Evolutionary conservation across 2,329 filamentous ascomycete genomes (phyloP).

Genomic region (Chlorencoelia australis): DNA sequence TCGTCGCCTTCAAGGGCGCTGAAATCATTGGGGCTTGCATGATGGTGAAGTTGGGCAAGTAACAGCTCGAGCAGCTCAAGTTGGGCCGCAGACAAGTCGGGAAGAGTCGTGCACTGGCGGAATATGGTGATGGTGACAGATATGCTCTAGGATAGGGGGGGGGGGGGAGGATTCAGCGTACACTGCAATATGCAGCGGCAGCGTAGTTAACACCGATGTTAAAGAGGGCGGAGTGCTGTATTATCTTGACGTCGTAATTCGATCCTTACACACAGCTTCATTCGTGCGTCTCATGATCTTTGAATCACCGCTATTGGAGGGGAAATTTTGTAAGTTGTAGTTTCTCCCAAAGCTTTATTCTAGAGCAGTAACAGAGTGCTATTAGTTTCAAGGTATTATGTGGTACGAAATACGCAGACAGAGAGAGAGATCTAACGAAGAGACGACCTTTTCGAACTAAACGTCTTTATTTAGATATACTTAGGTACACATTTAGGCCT

Average conservation of each 20-base stretch:
- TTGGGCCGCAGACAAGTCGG: background rate
- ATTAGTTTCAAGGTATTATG: no score
- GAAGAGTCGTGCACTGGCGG: slow-evolving; percentile 1
- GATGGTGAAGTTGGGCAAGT: slow-evolving; percentile 7
- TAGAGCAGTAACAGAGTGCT: no score
- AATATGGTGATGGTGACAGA: background rate
- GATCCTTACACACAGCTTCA: slow-evolving; percentile 7
- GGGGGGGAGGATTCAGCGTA: slow-evolving; percentile 8
- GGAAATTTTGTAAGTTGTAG: no score
- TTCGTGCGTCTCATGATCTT: slow-evolving; percentile 3
- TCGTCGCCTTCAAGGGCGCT: slow-evolving; percentile 83
- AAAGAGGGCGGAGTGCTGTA: slow-evolving; percentile 2
- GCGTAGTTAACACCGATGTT: slow-evolving; percentile 3
- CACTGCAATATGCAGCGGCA: no score
- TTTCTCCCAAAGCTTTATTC: no score
- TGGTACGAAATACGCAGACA: no score
- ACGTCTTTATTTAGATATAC: no score
- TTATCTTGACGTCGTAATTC: slow-evolving; percentile 5
- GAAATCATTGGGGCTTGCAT: slow-evolving; percentile 94
- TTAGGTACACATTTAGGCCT: no score
- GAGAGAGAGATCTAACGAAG: no score
- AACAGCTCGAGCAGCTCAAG: background rate
- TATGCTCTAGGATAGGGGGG: slow-evolving; percentile 5
- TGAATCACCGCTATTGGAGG: no score
- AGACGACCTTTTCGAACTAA: no score